Evolutionary conservation across 495 filamentous ascomycete genomes (phyloP).

Genomic region (Usnea hakonensis): DNA sequence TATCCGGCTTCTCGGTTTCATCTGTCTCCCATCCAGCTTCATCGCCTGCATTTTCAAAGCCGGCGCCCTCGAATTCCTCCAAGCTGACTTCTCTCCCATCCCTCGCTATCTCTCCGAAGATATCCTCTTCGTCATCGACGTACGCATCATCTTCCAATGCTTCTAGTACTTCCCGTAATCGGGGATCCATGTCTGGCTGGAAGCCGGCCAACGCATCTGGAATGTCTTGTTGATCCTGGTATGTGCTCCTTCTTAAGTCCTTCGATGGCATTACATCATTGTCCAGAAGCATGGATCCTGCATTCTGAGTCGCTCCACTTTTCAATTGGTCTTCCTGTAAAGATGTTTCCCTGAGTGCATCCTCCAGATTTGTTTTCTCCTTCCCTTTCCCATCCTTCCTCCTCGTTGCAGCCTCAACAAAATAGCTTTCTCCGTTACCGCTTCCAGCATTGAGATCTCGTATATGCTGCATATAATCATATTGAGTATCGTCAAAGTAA

Average conservation of each 20-base stretch:
- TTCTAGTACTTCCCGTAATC: constrained; percentile 84
- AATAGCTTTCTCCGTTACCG: constrained; percentile 57
- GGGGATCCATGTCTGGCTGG: constrained; percentile 96
- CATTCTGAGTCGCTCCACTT: constrained; percentile 29
- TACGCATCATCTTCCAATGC: constrained; percentile 94
- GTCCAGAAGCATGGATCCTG: constrained; percentile 41
- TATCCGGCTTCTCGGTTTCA: constrained; percentile 68
- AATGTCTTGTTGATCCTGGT: constrained; percentile 88
- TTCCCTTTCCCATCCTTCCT: constrained; percentile 56
- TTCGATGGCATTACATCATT: constrained; percentile 63
- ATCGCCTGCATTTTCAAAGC: constrained; percentile 50
- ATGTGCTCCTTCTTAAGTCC: constrained; percentile 63
- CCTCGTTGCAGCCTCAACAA: constrained; percentile 60
- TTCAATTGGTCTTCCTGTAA: constrained; percentile 49
- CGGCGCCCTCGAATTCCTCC: constrained; percentile 57
- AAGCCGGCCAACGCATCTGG: constrained; percentile 89
- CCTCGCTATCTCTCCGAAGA: constrained; percentile 71
- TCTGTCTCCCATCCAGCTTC: constrained; percentile 89
- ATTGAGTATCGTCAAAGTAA: constrained; percentile 80
- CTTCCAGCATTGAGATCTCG: constrained; percentile 64
- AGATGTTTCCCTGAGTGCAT: constrained; percentile 63
- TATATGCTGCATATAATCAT: constrained; percentile 99
- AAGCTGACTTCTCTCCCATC: constrained; percentile 66
- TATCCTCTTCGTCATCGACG: constrained; percentile 76
- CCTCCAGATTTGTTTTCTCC: constrained; percentile 71